Conservation (phyloP, 805 yeast genomes). For the Pichia membranifaciens region DNA sequence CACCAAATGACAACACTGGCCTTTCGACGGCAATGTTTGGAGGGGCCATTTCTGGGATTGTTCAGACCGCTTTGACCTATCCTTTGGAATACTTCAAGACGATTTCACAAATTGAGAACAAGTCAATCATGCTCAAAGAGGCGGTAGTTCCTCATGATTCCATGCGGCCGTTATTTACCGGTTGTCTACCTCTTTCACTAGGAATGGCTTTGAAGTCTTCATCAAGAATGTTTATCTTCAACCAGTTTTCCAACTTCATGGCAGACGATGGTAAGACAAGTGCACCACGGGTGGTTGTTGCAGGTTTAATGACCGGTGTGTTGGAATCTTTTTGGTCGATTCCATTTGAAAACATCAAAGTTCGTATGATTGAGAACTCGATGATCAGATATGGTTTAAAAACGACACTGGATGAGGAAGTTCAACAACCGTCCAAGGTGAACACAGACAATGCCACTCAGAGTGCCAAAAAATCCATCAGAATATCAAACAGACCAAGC, state of each 20-base stretch:
- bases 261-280: conserved; percentile 56
- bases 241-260: conserved; percentile 66
- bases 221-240: conserved; percentile 68
- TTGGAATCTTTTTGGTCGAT: conserved; percentile 77
- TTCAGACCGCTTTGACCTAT: conserved; percentile 57
- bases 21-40: conserved; percentile 53
- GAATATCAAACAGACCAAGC: conserved; percentile 11
- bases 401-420: conserved; percentile 16
- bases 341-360: conserved; percentile 86
- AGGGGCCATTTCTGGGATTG: conserved; percentile 58
- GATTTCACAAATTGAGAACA: conserved; percentile 51
- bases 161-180: conserved; percentile 37
- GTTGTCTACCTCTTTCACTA: conserved; percentile 68
- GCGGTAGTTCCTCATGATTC: conserved; percentile 30
- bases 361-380: conserved; percentile 71
- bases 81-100: conserved; percentile 72
- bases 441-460: conserved; percentile 14
- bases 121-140: conserved; percentile 26
- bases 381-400: conserved; percentile 29
- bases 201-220: conserved; percentile 73
- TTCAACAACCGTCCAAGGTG: not conserved
- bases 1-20: conserved; percentile 30
- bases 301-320: conserved; percentile 79
- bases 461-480: conserved; percentile 8
- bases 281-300: conserved; percentile 77